These are phyloP conservation scores for Aspergillus sp. DNA, from an alignment of 2,329 filamentous ascomycete species.

Conservation along the genomic window DNA sequence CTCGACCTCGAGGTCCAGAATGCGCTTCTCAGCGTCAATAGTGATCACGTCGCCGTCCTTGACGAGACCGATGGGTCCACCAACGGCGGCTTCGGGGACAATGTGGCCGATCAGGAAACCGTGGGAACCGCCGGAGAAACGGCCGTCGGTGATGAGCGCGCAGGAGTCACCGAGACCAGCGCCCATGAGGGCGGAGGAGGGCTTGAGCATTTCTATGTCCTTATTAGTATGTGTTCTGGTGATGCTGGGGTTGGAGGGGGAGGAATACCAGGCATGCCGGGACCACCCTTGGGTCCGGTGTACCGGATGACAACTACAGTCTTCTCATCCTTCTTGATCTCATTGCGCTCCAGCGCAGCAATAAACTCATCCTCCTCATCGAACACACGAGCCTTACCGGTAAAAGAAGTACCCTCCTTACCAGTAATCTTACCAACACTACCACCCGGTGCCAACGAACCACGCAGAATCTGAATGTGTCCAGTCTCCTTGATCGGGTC, in stretches of 20 bases:
- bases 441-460: conserved; percentile 62
- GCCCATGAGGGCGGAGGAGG: conserved; percentile 66
- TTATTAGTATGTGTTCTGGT: conserved; percentile 57
- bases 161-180: conserved; percentile 63
- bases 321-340: conserved; percentile 69
- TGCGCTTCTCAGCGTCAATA: conserved; percentile 71
- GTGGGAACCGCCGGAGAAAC: conserved; percentile 63
- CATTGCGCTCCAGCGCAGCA: conserved; percentile 57
- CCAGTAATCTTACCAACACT: conserved; percentile 71
- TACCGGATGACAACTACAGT: conserved; percentile 71
- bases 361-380: conserved; percentile 66
- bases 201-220: conserved; percentile 61
- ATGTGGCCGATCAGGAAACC: conserved; percentile 85
- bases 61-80: conserved; percentile 79
- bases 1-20: conserved; percentile 58
- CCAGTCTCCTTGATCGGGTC: conserved; percentile 65
- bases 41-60: conserved; percentile 71
- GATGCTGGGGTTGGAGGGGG: neutral
- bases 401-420: conserved; percentile 63
- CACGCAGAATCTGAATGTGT: conserved; percentile 66
- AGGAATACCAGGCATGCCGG: conserved; percentile 55
- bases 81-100: conserved; percentile 78
- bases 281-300: conserved; percentile 65
- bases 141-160: conserved; percentile 65
- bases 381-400: conserved; percentile 63